Conservation (phyloP, 148 eudicot genomes). For the Tetragonia tetragonoides region DNA sequence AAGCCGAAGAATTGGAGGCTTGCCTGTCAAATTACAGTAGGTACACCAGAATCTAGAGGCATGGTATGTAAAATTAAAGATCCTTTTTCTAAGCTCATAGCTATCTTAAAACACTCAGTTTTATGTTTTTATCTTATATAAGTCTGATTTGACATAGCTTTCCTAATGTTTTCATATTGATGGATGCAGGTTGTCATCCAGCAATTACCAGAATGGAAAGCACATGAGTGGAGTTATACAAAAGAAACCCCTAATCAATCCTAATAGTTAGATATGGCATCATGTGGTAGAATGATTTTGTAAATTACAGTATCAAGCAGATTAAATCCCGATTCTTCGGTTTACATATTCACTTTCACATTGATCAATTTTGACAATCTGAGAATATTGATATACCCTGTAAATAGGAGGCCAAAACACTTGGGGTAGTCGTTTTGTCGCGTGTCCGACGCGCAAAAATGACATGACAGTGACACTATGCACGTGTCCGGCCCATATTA, state of each 20-base stretch:
- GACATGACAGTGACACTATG: no score
- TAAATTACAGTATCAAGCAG: constrained; percentile 11
- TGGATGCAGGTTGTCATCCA: constrained; percentile 71
- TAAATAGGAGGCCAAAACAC: no score
- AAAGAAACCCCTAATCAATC: constrained; percentile 36
- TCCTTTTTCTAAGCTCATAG: background rate
- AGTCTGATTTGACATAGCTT: background rate
- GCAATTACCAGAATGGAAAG: constrained; percentile 95
- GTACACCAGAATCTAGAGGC: constrained; percentile 70
- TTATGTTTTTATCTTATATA: background rate
- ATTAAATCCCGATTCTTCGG: background rate
- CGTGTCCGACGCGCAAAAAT: no score
- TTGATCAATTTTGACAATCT: no score
- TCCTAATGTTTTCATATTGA: background rate
- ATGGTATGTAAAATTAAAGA: constrained; percentile 41
- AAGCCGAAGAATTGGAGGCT: constrained; percentile 87
- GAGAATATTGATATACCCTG: no score
- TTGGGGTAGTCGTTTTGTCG: no score
- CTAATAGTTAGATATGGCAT: constrained; percentile 12
- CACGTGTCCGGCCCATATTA: no score
- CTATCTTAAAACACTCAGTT: background rate
- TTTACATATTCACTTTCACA: background rate
- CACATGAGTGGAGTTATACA: constrained; percentile 68
- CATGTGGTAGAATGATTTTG: background rate
- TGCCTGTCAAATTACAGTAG: constrained; percentile 80